Percentiles rank a stretch among this genome's conserved stretches.
Evolutionary conservation across 345 rosid genomes (phyloP).

Genomic region (Eucalyptus lansdowneana): DNA sequence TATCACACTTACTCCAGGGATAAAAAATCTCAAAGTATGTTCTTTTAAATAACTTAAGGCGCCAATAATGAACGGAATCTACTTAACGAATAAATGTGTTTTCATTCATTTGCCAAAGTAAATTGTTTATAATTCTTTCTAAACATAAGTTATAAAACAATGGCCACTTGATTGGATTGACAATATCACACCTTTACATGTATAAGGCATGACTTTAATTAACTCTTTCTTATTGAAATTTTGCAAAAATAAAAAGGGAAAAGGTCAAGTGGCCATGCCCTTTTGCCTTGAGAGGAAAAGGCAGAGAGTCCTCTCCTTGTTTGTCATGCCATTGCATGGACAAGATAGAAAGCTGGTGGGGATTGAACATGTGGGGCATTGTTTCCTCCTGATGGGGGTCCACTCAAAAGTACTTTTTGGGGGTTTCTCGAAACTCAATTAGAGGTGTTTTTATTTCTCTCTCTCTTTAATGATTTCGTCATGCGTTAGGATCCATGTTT

Average conservation of each 20-base stretch:
- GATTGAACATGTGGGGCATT: not conserved
- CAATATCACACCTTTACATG: not conserved
- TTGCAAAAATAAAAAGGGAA: not conserved
- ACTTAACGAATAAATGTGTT: not conserved
- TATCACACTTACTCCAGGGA: rapidly evolving
- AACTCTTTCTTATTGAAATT: not conserved
- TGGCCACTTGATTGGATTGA: not conserved
- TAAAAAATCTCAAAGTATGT: rapidly evolving
- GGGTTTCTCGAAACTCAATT: not conserved
- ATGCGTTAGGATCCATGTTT: not conserved
- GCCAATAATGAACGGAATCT: rapidly evolving
- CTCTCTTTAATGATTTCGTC: not conserved
- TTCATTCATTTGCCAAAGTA: not conserved
- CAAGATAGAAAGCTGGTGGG: not conserved
- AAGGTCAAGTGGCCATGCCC: not conserved
- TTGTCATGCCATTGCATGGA: not conserved
- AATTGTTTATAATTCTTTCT: not conserved
- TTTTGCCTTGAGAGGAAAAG: not conserved
- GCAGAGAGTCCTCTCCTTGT: not conserved
- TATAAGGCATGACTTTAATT: not conserved
- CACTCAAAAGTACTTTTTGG: not conserved
- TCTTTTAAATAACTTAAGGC: not conserved
- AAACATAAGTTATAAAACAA: not conserved
- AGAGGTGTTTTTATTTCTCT: not conserved
- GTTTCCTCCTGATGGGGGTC: not conserved